These are phyloP conservation scores for Helminthosporium solani DNA, from an alignment of 2,329 filamentous ascomycete species.

Conservation along the genomic window DNA sequence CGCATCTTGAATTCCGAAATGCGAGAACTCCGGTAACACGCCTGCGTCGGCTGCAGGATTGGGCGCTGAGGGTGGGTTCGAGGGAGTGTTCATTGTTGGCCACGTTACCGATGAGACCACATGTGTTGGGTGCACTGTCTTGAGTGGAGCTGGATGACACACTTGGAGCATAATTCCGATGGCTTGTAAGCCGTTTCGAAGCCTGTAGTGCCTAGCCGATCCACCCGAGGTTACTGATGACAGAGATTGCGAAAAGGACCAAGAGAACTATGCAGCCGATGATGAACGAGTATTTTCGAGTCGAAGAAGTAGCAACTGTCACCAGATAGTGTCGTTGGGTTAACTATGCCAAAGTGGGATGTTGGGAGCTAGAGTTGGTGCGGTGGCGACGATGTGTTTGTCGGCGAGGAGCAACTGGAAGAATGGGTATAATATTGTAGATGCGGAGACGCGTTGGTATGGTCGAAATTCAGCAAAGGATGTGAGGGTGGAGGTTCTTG, in stretches of 20 bases:
- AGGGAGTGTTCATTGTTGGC: constrained; percentile 17
- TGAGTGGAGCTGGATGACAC: constrained; percentile 31
- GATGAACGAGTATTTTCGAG: too few species aligned
- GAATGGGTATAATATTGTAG: neutral
- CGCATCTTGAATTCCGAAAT: constrained; percentile 35
- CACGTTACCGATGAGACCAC: constrained; percentile 23
- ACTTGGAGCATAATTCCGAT: constrained; percentile 36
- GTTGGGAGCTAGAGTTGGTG: neutral
- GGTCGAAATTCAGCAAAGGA: neutral
- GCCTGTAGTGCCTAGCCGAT: constrained; percentile 17
- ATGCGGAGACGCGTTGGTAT: neutral
- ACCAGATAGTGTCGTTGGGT: too few species aligned
- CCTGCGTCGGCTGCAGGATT: constrained; percentile 45
- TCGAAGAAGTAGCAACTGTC: too few species aligned
- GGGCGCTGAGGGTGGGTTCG: constrained; percentile 41
- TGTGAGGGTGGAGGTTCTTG: neutral
- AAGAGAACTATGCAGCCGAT: too few species aligned
- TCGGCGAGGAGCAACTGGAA: neutral
- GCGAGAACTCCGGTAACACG: constrained; percentile 40
- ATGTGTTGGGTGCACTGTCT: constrained; percentile 33
- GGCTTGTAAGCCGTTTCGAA: neutral
- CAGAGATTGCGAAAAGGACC: too few species aligned
- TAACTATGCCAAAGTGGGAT: too few species aligned
- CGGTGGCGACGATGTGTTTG: neutral
- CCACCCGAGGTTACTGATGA: constrained; percentile 18